These are phyloP conservation scores for Emmonsia crescens DNA, from an alignment of 2,329 filamentous ascomycete species.

Conservation along the genomic window DNA sequence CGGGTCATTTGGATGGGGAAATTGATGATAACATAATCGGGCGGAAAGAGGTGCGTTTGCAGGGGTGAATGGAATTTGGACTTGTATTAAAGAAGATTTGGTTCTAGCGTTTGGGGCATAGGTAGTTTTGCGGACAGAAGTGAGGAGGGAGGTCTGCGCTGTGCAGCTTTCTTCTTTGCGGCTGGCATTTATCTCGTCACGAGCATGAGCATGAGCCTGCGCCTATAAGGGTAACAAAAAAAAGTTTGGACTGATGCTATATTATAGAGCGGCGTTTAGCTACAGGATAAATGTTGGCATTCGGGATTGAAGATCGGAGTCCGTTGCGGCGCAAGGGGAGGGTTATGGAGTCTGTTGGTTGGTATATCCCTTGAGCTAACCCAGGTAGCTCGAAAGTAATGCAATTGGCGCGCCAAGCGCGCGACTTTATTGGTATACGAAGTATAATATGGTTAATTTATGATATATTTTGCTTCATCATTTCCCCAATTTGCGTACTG, in stretches of 20 bases:
- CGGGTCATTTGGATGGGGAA: slow-evolving; percentile 17
- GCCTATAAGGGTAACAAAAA: background rate
- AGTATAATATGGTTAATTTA: too few species aligned
- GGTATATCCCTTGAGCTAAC: background rate
- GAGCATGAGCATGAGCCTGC: background rate
- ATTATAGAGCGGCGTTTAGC: background rate
- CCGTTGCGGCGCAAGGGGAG: background rate
- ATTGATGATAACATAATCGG: slow-evolving; percentile 15
- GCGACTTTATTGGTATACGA: too few species aligned
- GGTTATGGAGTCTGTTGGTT: background rate
- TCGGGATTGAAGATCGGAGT: background rate
- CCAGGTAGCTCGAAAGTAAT: background rate
- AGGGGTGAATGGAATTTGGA: background rate
- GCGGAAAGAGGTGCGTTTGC: slow-evolving; percentile 22
- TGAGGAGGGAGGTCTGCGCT: background rate
- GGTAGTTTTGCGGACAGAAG: background rate
- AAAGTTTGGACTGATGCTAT: background rate
- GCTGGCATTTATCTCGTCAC: background rate
- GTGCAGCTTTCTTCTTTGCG: background rate
- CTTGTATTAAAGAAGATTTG: background rate
- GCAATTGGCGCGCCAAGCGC: background rate
- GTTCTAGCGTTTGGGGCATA: background rate
- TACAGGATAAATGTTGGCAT: background rate
- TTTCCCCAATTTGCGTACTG: too few species aligned
- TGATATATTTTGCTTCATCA: too few species aligned